Percentiles rank a stretch among this genome's conserved stretches.
Evolutionary conservation across 2,329 filamentous ascomycete species (phyloP).

Genomic region (Emericellopsis cladophorae): DNA sequence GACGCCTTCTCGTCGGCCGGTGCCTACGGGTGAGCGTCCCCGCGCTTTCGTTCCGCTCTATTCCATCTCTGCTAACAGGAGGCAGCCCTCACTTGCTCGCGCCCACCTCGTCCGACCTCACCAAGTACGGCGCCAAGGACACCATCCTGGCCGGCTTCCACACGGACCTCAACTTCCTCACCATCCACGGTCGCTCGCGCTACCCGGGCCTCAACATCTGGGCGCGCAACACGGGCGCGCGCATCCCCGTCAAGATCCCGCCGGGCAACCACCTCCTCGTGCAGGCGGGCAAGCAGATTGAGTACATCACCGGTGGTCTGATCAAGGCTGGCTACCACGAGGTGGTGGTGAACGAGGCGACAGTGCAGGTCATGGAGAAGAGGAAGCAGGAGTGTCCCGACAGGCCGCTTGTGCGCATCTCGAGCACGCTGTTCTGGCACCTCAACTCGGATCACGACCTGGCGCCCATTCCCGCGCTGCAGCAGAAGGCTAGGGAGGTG

Average conservation of each 20-base stretch:
- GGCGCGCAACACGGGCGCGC: constrained; percentile 48
- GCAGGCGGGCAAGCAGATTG: constrained; percentile 50
- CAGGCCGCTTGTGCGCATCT: constrained; percentile 42
- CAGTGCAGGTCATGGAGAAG: constrained; percentile 30
- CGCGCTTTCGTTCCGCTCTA: neutral
- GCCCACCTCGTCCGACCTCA: constrained; percentile 45
- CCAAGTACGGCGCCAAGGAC: constrained; percentile 36
- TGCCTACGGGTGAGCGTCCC: constrained; percentile 34
- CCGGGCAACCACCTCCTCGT: constrained; percentile 45
- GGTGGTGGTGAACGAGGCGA: constrained; percentile 43
- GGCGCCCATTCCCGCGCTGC: constrained; percentile 33
- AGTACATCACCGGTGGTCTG: constrained; percentile 47
- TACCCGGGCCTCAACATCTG: constrained; percentile 51
- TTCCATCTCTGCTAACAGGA: neutral
- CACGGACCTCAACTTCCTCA: constrained; percentile 52
- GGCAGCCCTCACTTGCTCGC: constrained; percentile 47
- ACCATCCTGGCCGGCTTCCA: constrained; percentile 52
- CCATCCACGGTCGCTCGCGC: constrained; percentile 50
- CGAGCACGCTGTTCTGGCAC: constrained; percentile 50
- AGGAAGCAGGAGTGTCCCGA: constrained; percentile 28
- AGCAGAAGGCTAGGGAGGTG: constrained; percentile 28
- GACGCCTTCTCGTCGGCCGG: constrained; percentile 41
- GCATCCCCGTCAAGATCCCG: constrained; percentile 46
- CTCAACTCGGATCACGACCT: constrained; percentile 44
- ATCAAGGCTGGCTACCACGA: constrained; percentile 51